Evolutionary conservation across 192 early-diverging fungal genomes (phyloP), one percentile per base, ranked within the genome.

Genomic region (Backusella sp.): DNA sequence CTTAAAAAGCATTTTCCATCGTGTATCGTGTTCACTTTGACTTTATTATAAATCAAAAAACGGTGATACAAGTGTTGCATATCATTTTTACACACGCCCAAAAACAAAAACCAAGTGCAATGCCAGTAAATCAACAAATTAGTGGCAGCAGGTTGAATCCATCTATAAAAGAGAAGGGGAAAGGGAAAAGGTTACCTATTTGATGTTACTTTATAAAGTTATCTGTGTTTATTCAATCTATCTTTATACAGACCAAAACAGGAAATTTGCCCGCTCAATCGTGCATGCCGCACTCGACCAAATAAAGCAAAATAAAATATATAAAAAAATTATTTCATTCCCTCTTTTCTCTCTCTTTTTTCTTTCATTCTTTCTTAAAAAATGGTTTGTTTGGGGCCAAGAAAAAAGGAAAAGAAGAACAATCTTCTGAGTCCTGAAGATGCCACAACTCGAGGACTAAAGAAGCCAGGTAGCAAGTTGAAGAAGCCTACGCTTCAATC

Each of bases 361-460:
- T 41, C 46, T 53, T 56, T 69, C 44, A 36, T 76, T 68, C 42
- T 49, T 46, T 69, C 23, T 74, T 44, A 15, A 12, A 44, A 26
- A 6, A 78, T 78, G 77, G 77, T 78, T 32, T 78, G 77, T 56
- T 59, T 78, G 46, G 77, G 77, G 26, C 77, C 77, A 49, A 41
- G 77, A 30, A 78, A 78, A 46, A 78, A 78, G 68, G 77, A 78
- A 30, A 78, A 78, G 37, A 78, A 78, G 28, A 52, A 39, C 15
- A 42, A 28, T 42, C 36, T 52, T 66, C 37, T 73, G 9, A 73
- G 77, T 53, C 71, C 71, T 19, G 77, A 78, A 17, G 77, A 73
- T 28, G 70, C 37, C 11, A 36, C 69, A 0, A 41, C 49, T 41
- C 52, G 76, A 72, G 59, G 76, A 6, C 15, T 77, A 5, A 72